phyloP scores from a whole-genome alignment of 1,284 basidiomycete genomes.

The Takashimella koratensis region DNA sequence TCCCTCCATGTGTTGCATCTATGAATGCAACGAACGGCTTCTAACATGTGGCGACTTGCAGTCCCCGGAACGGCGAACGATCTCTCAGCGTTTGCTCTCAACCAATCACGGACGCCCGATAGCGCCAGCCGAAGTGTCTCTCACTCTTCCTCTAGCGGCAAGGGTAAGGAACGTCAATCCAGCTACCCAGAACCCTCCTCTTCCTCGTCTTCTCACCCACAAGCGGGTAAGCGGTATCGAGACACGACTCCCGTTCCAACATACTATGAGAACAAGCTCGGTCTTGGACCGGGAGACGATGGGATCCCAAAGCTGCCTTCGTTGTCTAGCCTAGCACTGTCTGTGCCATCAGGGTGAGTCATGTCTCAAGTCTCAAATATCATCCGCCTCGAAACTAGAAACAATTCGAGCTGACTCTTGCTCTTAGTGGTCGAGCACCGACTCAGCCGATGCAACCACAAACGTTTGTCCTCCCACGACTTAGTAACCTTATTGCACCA shows the following conservation, averaged over 20 bases:
- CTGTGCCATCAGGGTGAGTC: not conserved
- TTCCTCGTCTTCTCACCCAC: not conserved
- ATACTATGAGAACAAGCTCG: not conserved
- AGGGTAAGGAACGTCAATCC: not conserved
- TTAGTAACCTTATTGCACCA: not conserved
- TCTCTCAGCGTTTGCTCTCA: constrained; percentile 36
- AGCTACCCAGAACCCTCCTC: not conserved
- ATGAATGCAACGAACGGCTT: no score
- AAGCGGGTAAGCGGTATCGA: not conserved
- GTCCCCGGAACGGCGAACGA: constrained; percentile 19
- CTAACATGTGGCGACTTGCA: no score
- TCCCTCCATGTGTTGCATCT: no score
- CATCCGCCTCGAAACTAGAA: not conserved
- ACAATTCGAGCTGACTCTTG: not conserved
- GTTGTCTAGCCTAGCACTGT: not conserved
- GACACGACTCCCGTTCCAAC: not conserved
- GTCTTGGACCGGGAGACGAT: constrained; percentile 13
- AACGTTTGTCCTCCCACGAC: not conserved
- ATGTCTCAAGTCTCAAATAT: no score
- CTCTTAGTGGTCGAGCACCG: not conserved
- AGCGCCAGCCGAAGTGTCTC: not conserved
- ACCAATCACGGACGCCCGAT: not conserved
- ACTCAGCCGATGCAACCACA: not conserved
- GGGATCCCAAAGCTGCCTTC: constrained; percentile 13
- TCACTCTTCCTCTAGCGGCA: not conserved